phyloP scores from a whole-genome alignment of 73 alveolate species.

The Uronychia setigera region DNA sequence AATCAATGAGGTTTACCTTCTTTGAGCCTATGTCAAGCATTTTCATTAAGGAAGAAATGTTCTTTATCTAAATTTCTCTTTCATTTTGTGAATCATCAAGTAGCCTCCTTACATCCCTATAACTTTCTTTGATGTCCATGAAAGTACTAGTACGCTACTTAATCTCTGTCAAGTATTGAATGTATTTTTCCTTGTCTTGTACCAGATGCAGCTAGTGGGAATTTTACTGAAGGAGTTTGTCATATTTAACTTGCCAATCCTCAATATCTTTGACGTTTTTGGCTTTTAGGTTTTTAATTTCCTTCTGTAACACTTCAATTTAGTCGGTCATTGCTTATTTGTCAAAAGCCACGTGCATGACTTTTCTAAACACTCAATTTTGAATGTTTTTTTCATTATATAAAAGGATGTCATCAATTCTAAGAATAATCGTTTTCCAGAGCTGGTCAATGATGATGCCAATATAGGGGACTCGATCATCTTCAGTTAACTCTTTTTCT shows the following conservation, averaged over 20 bases:
- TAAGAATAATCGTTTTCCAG: neutral
- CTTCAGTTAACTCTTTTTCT: too few relatives aligned
- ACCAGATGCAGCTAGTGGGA: neutral
- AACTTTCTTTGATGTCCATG: neutral
- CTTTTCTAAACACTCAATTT: neutral
- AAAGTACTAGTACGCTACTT: neutral
- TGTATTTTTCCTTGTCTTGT: neutral
- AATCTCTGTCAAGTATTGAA: neutral
- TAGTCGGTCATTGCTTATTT: neutral
- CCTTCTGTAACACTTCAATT: neutral
- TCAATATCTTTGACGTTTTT: neutral
- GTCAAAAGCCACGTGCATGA: neutral
- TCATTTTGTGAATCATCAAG: neutral
- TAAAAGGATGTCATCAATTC: neutral
- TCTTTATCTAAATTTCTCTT: neutral
- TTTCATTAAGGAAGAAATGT: neutral
- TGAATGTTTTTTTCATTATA: neutral
- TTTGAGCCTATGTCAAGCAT: neutral
- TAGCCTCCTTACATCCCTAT: neutral
- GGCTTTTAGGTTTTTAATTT: neutral
- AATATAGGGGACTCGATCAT: neutral
- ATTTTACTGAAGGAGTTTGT: neutral
- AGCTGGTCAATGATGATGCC: neutral
- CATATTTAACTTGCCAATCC: neutral
- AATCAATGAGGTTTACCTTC: neutral